Base-by-base conservation (phyloP, 306 rosid species). In the Adenanthera pavonina region DNA sequence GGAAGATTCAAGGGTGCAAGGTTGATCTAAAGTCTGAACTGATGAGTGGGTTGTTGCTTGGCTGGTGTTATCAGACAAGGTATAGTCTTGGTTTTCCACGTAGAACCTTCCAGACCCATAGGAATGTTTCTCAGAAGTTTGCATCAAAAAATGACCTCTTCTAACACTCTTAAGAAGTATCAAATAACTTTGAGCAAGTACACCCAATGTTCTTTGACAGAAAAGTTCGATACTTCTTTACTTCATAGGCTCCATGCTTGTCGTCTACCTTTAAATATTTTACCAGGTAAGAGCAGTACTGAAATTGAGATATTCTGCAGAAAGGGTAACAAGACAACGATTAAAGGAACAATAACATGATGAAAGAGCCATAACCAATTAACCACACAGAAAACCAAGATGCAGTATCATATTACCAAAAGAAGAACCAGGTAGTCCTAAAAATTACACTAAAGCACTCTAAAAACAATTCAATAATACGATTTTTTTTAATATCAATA, bases 1-100 rank as follows among this genome's bases (percentile, higher is more conserved):
- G 72, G 94, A 88, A 62, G 93, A 88, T 61, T 95, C 99, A 34
- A 86, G 82, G 76, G 88, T 89, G 88, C 80, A 79, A 69, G 85
- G 87, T 53, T 59, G 94, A 7, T 84, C 92, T 25, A 85, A 81
- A 66, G 77, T 75, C 71, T 83, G 92, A 68, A 72, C 77, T 20
- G 92, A 81, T 41, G 85, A 85, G 78, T 88, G 85, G 70, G 77
- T 72, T 78, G 81, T 69, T 76, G 80, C 84, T 56, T 56, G 92
- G 81, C 85, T 73, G 84, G 83, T 82, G 51, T 87, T 90, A 54
- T 88, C 83, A n/a, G 95, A 88, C 65, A 83, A 78, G 53, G 66
- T 83, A 34, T 79, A 79, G 62, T 88, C 90, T 67, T 74, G 56
- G 69, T 88, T 87, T 75, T 81, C 87, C 43, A 44, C 76, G 48